A percentile compares a stretch with the other conserved stretches of the same genome.
Evolutionary conservation across 805 yeast genomes (phyloP).

Genomic region (Hemisphaericaspora nanyangensis): DNA sequence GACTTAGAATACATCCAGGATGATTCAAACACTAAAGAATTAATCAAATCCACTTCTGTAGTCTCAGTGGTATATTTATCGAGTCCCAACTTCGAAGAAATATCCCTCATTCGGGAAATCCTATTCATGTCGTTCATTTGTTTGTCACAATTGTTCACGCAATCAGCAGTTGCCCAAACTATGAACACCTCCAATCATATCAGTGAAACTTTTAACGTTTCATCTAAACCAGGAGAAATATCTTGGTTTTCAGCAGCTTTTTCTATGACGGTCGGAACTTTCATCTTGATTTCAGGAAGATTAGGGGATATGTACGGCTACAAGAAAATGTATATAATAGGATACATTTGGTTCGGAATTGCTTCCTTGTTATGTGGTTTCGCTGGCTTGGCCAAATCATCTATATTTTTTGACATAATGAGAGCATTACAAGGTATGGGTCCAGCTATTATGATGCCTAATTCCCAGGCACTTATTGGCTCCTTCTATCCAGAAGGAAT

Average conservation of each 20-base stretch:
- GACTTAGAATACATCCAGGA: background rate
- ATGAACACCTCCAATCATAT: slow-evolving; percentile 16
- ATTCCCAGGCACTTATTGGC: slow-evolving; percentile 30
- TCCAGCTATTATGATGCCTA: slow-evolving; percentile 32
- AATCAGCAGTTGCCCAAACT: slow-evolving; percentile 28
- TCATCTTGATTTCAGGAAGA: slow-evolving; percentile 30
- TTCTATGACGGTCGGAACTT: slow-evolving; percentile 34
- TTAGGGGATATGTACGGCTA: slow-evolving; percentile 35
- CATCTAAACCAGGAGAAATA: slow-evolving; percentile 22
- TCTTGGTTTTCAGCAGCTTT: slow-evolving; percentile 35
- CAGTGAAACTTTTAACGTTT: slow-evolving; percentile 21
- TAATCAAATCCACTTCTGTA: background rate
- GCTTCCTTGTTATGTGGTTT: slow-evolving; percentile 24
- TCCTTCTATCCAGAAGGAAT: slow-evolving; percentile 24
- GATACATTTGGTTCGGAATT: slow-evolving; percentile 20
- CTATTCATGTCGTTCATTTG: slow-evolving; percentile 21
- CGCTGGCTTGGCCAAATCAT: slow-evolving; percentile 19
- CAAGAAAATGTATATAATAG: slow-evolving; percentile 23
- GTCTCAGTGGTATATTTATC: slow-evolving; percentile 4
- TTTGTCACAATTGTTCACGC: slow-evolving; percentile 27
- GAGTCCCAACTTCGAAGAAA: slow-evolving; percentile 20
- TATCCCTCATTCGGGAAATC: slow-evolving; percentile 17
- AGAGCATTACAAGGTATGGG: slow-evolving; percentile 35
- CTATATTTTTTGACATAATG: slow-evolving; percentile 24
- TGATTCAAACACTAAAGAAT: background rate